A percentile compares a stretch with the other conserved stretches of the same genome.
Conservation (phyloP, 129 eudicot genomes). For the Artemisia annua region DNA sequence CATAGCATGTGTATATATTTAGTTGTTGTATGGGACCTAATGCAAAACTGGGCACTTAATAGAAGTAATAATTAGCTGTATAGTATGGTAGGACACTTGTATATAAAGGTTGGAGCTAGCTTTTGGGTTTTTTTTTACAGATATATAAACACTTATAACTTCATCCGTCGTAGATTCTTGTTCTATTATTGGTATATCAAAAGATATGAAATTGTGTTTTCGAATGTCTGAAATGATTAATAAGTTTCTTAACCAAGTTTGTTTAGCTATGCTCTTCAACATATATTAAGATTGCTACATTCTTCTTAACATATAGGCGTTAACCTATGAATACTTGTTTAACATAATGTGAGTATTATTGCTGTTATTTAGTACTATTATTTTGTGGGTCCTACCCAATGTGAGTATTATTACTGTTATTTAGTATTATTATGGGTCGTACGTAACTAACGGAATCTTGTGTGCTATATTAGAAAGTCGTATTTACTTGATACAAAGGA, state of each 20-base stretch:
- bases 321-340: too few species aligned
- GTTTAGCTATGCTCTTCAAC: too few species aligned
- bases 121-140: not conserved
- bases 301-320: too few species aligned
- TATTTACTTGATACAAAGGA: not conserved
- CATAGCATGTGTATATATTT: too few species aligned
- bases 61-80: not conserved
- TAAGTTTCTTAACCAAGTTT: too few species aligned
- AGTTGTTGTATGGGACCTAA: constrained; percentile 5
- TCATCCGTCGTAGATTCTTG: not conserved
- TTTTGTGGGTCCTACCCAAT: too few species aligned
- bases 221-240: not conserved
- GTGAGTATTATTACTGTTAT: too few species aligned
- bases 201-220: not conserved
- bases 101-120: not conserved
- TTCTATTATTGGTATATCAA: not conserved
- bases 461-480: not conserved
- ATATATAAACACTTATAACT: not conserved
- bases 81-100: not conserved
- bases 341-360: too few species aligned
- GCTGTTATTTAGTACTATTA: too few species aligned
- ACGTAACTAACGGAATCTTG: not conserved
- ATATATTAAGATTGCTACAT: too few species aligned
- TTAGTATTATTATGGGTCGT: not conserved
- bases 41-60: not conserved